A percentile compares a stretch with the other conserved stretches of the same genome.
These are phyloP conservation scores for Salvia rosmarinus DNA, from an alignment of 257 asterid species.

Conservation along the genomic window DNA sequence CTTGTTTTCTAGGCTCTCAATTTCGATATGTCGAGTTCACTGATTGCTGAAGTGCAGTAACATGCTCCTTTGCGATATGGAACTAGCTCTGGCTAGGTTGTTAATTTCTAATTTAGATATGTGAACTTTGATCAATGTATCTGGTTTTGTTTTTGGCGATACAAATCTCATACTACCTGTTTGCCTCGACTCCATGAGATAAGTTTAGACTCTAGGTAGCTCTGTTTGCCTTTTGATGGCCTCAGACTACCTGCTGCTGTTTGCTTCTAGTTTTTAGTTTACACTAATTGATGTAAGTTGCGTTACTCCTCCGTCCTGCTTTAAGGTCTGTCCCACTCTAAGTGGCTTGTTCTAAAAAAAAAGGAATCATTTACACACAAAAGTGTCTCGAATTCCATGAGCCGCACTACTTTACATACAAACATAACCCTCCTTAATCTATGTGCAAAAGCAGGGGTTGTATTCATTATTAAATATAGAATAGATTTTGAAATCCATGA, in stretches of 20 bases:
- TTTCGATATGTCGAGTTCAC: background rate
- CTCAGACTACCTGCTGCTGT: constrained; percentile 14
- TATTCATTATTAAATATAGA: too few relatives aligned
- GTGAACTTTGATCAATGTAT: background rate
- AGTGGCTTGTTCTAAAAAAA: too few relatives aligned
- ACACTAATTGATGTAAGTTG: background rate
- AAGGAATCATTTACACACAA: too few relatives aligned
- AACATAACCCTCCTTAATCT: too few relatives aligned
- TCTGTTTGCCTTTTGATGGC: background rate
- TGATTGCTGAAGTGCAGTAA: background rate
- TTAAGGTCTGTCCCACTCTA: too few relatives aligned
- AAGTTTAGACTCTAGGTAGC: background rate
- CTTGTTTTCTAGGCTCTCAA: constrained; percentile 1
- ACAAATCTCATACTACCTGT: background rate
- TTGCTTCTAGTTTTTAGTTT: constrained; percentile 1
- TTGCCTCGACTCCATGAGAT: background rate
- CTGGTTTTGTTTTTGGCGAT: constrained; percentile 20
- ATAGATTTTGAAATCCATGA: too few relatives aligned
- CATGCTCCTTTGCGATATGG: background rate
- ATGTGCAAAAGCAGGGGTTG: too few relatives aligned
- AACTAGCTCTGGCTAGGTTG: background rate
- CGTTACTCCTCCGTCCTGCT: too few relatives aligned
- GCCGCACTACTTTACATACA: too few relatives aligned
- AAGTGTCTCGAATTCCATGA: too few relatives aligned
- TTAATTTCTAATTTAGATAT: background rate